These are phyloP conservation scores for Starmerella davenportii DNA, from an alignment of 805 yeast genomes.

Conservation along the genomic window DNA sequence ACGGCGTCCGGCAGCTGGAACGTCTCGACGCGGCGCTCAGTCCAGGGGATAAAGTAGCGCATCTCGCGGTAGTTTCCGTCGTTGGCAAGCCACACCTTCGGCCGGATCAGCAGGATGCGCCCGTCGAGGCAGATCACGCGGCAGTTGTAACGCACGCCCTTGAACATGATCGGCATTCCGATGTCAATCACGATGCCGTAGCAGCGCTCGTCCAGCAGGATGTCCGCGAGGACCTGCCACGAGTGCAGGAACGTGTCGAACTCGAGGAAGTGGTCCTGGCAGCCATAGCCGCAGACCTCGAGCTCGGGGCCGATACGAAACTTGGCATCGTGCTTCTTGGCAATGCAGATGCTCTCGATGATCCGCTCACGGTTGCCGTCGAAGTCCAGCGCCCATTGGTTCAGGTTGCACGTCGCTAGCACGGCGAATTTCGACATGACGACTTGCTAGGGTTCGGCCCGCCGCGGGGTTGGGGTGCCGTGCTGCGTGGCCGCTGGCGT, in stretches of 20 bases:
- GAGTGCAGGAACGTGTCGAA: constrained; percentile 74
- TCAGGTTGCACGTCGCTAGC: constrained; percentile 80
- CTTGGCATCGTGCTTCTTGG: constrained; percentile 58
- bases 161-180: constrained; percentile 87
- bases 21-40: constrained; percentile 56
- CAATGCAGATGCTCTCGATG: constrained; percentile 54
- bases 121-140: constrained; percentile 69
- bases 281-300: constrained; percentile 72
- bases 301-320: constrained; percentile 94
- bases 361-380: constrained; percentile 93
- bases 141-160: constrained; percentile 79
- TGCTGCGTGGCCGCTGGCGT: too few species aligned
- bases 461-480: too few species aligned
- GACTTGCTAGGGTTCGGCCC: too few species aligned
- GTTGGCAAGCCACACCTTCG: constrained; percentile 83
- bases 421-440: constrained; percentile 79
- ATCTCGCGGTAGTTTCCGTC: constrained; percentile 97
- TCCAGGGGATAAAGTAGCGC: constrained; percentile 96
- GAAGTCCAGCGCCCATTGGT: constrained; percentile 97
- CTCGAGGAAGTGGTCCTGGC: constrained; percentile 72
- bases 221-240: constrained; percentile 85
- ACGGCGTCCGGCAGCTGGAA: constrained; percentile 56
- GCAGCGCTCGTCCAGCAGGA: constrained; percentile 48
- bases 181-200: constrained; percentile 68
- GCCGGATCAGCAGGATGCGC: constrained; percentile 66